phyloP scores from a whole-genome alignment of 306 rosid genomes.

The Cicer cuneatum region DNA sequence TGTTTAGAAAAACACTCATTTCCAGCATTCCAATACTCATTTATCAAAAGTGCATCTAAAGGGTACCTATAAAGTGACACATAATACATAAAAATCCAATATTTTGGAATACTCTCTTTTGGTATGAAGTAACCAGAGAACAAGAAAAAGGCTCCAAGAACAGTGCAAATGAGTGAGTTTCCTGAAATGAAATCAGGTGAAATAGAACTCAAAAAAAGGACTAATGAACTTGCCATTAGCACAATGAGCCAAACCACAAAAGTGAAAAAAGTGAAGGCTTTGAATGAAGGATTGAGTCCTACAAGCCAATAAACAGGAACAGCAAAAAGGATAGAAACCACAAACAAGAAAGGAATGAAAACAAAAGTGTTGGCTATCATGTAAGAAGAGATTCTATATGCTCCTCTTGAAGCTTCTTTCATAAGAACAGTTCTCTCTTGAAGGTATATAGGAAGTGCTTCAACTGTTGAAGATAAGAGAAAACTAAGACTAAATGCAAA shows the following conservation, averaged over 20 bases:
- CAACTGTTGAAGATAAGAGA: slow-evolving; percentile 87
- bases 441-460: slow-evolving; percentile 89
- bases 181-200: slow-evolving; percentile 95
- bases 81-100: slow-evolving; percentile 94
- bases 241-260: slow-evolving; percentile 89
- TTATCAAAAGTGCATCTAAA: slow-evolving; percentile 73
- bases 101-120: slow-evolving; percentile 78
- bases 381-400: slow-evolving; percentile 77
- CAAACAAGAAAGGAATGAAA: slow-evolving; percentile 78
- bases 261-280: slow-evolving; percentile 72
- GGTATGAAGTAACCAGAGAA: slow-evolving; percentile 98
- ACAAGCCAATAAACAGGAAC: slow-evolving; percentile 85
- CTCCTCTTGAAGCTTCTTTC: slow-evolving; percentile 92
- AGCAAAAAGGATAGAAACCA: slow-evolving; percentile 71
- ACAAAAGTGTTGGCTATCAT: slow-evolving; percentile 85
- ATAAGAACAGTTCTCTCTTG: slow-evolving; percentile 83
- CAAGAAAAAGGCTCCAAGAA: slow-evolving; percentile 84
- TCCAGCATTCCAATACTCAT: slow-evolving; percentile 74
- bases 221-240: slow-evolving; percentile 89
- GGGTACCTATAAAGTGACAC: slow-evolving; percentile 92
- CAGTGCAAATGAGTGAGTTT: slow-evolving; percentile 81
- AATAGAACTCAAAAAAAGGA: slow-evolving; percentile 76
- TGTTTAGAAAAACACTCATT: slow-evolving; percentile 47
- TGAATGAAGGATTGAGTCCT: slow-evolving; percentile 77
- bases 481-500: slow-evolving; percentile 92